Evolutionary conservation across 768 basidiomycete genomes (phyloP).

Genomic region (Trametes sanguinea): DNA sequence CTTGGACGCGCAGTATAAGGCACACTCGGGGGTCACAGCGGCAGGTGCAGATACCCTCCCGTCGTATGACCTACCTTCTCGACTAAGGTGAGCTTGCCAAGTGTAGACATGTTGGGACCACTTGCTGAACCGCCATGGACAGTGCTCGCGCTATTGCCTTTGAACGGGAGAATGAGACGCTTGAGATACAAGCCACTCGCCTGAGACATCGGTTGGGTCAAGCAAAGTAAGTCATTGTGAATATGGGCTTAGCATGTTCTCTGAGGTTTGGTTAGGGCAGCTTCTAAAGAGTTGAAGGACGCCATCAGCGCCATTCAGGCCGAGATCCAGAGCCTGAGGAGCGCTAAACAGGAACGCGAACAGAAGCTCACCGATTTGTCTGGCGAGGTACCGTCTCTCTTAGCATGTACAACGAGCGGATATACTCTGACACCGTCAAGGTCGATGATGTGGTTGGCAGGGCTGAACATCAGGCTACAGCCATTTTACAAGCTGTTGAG

Average conservation of each 20-base stretch:
- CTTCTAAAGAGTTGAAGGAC: conserved; percentile 29
- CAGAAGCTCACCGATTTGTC: conserved; percentile 1
- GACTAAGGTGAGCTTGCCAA: neutral
- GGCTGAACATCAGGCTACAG: neutral
- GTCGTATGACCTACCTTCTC: no score
- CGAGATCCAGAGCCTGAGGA: neutral
- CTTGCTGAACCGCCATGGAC: no score
- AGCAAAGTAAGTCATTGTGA: conserved; percentile 34
- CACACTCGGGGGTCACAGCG: no score
- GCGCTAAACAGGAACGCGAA: neutral
- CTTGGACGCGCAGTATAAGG: no score
- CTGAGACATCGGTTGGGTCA: conserved; percentile 34
- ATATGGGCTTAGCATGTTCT: no score
- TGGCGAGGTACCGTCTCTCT: neutral
- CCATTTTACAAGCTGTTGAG: neutral
- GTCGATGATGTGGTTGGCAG: neutral
- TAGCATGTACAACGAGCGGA: neutral
- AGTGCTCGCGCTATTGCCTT: conserved; percentile 32
- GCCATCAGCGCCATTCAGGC: conserved; percentile 23
- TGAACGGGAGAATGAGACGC: conserved; percentile 31
- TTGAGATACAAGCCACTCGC: conserved; percentile 32
- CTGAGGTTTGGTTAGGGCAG: conserved; percentile 27
- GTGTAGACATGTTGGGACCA: no score
- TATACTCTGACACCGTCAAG: neutral
- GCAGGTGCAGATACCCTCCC: no score